A percentile compares a stretch with the other conserved stretches of the same genome.
Conservation (phyloP, 2,329 filamentous ascomycete species). For the Cladobotryum mycophilum region DNA sequence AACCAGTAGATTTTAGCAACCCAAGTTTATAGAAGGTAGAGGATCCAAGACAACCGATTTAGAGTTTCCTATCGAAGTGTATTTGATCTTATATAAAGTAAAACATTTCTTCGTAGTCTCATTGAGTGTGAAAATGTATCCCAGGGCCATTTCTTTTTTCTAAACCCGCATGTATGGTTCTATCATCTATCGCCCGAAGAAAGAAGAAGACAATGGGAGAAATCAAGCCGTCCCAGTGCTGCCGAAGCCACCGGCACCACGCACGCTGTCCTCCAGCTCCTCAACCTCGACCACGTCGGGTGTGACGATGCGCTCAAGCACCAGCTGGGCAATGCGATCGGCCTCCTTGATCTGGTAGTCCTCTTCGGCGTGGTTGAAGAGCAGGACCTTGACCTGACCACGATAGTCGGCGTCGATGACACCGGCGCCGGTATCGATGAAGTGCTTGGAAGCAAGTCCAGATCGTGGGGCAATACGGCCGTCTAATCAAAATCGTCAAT, state of each 20-base stretch:
- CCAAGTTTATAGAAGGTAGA: too few species aligned
- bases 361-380: conserved; percentile 83
- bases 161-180: too few species aligned
- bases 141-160: too few species aligned
- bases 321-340: conserved; percentile 87
- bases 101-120: too few species aligned
- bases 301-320: conserved; percentile 90
- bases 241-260: conserved; percentile 86
- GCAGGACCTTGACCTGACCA: conserved; percentile 84
- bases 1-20: too few species aligned
- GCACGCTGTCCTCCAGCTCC: conserved; percentile 81
- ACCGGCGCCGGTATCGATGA: conserved; percentile 91
- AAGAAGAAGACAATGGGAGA: conserved; percentile 1
- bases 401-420: conserved; percentile 98
- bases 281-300: conserved; percentile 87
- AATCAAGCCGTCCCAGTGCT: conserved; percentile 58
- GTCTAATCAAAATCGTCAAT: conserved; percentile 44
- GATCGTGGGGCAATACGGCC: conserved; percentile 85
- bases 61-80: too few species aligned
- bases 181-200: neutral
- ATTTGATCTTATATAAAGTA: too few species aligned
- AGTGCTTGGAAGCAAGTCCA: conserved; percentile 88
- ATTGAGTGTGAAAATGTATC: too few species aligned
- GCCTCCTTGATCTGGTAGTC: conserved; percentile 80
- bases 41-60: too few species aligned